Evolutionary conservation across 2,329 filamentous ascomycete genomes (phyloP).

Genomic region (Didymosphaeria variabile): DNA sequence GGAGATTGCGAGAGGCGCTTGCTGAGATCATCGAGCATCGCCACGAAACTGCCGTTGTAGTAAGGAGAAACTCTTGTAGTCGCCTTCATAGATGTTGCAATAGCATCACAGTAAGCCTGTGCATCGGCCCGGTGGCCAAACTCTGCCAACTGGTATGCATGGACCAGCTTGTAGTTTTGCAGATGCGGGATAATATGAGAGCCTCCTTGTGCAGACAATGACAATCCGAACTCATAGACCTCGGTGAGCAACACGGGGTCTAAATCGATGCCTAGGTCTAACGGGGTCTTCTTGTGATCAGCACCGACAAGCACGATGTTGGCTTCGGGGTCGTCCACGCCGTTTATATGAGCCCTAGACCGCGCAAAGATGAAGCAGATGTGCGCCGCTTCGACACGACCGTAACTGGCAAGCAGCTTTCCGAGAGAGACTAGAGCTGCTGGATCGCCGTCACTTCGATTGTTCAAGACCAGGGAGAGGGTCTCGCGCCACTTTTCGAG

Average conservation of each 20-base stretch:
- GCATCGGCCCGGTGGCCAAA: slow-evolving; percentile 84
- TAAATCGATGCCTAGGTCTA: slow-evolving; percentile 79
- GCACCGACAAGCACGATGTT: slow-evolving; percentile 86
- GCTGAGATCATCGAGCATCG: slow-evolving; percentile 81
- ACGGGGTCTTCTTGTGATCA: slow-evolving; percentile 76
- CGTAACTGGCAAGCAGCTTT: slow-evolving; percentile 83
- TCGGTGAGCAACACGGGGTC: slow-evolving; percentile 95
- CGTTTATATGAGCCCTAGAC: slow-evolving; percentile 75
- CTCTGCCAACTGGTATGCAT: slow-evolving; percentile 85
- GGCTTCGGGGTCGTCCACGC: slow-evolving; percentile 80
- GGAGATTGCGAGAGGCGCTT: slow-evolving; percentile 86
- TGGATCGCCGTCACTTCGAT: slow-evolving; percentile 81
- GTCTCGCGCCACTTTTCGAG: slow-evolving; percentile 96
- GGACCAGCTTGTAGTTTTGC: slow-evolving; percentile 88
- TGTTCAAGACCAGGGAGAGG: slow-evolving; percentile 83
- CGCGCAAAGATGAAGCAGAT: slow-evolving; percentile 92
- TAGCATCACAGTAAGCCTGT: slow-evolving; percentile 88
- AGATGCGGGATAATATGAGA: slow-evolving; percentile 77
- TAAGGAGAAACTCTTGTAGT: slow-evolving; percentile 88
- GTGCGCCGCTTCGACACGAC: slow-evolving; percentile 88
- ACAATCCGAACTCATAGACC: slow-evolving; percentile 89
- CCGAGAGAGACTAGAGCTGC: slow-evolving; percentile 82
- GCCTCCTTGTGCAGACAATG: slow-evolving; percentile 66
- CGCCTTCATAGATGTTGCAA: slow-evolving; percentile 76
- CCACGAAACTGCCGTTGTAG: slow-evolving; percentile 78